Conservation (phyloP, 371 early-diverging fungal genomes). For the Haplosporangium sp. region DNA sequence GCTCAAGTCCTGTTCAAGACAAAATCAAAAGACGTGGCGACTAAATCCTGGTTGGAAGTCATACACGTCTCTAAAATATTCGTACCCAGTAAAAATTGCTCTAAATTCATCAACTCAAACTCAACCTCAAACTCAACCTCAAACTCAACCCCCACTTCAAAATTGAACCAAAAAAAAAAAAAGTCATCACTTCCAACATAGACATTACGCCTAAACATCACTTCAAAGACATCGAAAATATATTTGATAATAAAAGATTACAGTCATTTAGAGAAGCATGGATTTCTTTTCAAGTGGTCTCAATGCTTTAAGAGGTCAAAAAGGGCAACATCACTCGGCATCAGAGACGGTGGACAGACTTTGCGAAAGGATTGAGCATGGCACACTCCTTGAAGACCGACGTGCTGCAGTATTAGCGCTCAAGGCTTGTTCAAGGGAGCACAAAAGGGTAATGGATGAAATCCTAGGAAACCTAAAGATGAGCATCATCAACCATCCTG, state of each 20-base stretch:
- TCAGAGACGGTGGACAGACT: conserved; percentile 88
- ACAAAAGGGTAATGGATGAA: conserved; percentile 66
- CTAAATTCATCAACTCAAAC: too few relatives aligned
- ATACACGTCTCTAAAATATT: too few relatives aligned
- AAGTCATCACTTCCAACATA: background rate
- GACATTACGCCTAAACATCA: conserved; percentile 1
- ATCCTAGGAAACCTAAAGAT: background rate
- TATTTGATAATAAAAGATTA: background rate
- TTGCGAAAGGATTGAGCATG: conserved; percentile 85
- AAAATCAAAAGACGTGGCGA: conserved; percentile 9
- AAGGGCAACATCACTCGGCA: conserved; percentile 84
- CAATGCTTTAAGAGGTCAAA: conserved; percentile 83
- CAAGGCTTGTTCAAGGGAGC: conserved; percentile 88
- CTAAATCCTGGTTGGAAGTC: background rate
- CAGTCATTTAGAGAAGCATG: conserved; percentile 10
- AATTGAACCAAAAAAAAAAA: background rate
- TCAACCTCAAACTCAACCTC: background rate
- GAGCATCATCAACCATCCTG: background rate
- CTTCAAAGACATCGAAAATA: background rate
- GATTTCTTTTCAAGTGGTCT: conserved; percentile 57
- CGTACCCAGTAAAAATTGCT: too few relatives aligned
- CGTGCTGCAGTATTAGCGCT: conserved; percentile 89
- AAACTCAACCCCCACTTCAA: background rate
- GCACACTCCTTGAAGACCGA: conserved; percentile 90
- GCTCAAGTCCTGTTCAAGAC: conserved; percentile 4